phyloP scores from a whole-genome alignment of 1,139 yeast genomes.

The Lodderomyces jiufengensis region DNA sequence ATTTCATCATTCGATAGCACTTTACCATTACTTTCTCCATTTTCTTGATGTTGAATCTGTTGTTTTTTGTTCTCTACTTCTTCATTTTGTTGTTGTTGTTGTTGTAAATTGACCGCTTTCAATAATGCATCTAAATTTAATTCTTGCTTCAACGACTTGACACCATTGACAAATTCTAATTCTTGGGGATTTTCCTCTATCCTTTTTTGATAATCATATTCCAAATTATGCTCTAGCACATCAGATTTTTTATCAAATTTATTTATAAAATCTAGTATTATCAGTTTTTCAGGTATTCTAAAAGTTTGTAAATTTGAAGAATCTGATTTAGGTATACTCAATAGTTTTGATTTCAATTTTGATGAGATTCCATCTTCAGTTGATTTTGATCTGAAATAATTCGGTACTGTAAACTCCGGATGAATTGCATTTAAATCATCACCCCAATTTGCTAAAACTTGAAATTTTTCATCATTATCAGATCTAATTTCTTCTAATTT shows the following conservation, averaged over 20 bases:
- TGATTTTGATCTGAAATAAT: conserved; percentile 38
- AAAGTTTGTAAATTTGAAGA: conserved; percentile 32
- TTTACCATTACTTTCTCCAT: not conserved
- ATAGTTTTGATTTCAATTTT: conserved; percentile 8
- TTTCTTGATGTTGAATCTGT: conserved; percentile 4
- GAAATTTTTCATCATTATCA: not conserved
- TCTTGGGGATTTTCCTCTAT: conserved; percentile 22
- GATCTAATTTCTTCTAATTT: not conserved
- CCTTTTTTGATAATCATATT: conserved; percentile 21
- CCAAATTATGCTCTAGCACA: conserved; percentile 23
- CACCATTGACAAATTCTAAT: conserved; percentile 23
- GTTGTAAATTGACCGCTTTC: conserved; percentile 20
- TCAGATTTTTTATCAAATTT: conserved; percentile 34
- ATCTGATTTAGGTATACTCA: conserved; percentile 2
- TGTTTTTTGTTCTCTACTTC: conserved; percentile 6
- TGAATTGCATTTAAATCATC: conserved; percentile 22
- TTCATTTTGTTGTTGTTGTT: conserved; percentile 25
- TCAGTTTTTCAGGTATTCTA: conserved; percentile 67
- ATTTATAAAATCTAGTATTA: conserved; percentile 71
- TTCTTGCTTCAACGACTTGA: conserved; percentile 18
- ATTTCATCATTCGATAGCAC: conserved; percentile 30
- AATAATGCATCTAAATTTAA: conserved; percentile 27
- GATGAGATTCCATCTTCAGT: conserved; percentile 46
- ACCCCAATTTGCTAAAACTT: conserved; percentile 13
- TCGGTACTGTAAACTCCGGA: conserved; percentile 36